A percentile compares a stretch with the other conserved stretches of the same genome.
phyloP scores from a whole-genome alignment of 805 yeast genomes.

The Pichia scutulata region DNA sequence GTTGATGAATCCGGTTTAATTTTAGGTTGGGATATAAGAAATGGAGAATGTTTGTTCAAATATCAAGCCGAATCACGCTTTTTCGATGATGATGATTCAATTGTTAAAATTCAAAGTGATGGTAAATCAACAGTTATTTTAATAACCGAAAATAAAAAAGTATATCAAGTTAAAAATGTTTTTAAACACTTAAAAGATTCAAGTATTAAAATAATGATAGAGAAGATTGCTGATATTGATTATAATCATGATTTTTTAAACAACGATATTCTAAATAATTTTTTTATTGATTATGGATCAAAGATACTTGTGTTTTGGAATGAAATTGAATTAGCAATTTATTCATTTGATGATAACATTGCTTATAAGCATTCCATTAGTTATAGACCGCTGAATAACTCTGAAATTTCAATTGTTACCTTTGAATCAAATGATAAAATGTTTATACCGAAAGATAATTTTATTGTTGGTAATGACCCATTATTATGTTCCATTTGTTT shows the following conservation, averaged over 20 bases:
- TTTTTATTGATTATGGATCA: slow-evolving; percentile 28
- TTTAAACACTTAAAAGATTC: slow-evolving; percentile 10
- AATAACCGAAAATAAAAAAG: slow-evolving; percentile 18
- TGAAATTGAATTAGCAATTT: slow-evolving; percentile 15
- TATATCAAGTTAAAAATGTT: slow-evolving; percentile 17
- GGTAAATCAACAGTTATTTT: slow-evolving; percentile 22
- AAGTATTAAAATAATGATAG: slow-evolving; percentile 6
- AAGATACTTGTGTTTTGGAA: slow-evolving; percentile 18
- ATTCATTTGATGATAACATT: slow-evolving; percentile 13
- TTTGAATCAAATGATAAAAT: slow-evolving; percentile 19
- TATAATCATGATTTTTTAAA: neutral
- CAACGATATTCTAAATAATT: neutral
- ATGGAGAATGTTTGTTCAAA: slow-evolving; percentile 7
- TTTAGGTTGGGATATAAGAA: slow-evolving; percentile 28
- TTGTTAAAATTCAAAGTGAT: slow-evolving; percentile 23
- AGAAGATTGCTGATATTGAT: slow-evolving; percentile 3
- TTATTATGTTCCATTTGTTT: slow-evolving; percentile 28
- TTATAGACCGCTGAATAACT: slow-evolving; percentile 1
- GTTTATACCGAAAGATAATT: slow-evolving; percentile 10
- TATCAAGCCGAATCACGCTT: neutral
- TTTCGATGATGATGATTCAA: neutral
- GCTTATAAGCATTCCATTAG: slow-evolving; percentile 2
- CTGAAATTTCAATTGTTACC: slow-evolving; percentile 16
- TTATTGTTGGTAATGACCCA: slow-evolving; percentile 26
- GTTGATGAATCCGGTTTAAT: slow-evolving; percentile 26